These are phyloP conservation scores for Fusarium azukiicola DNA, from an alignment of 2,329 filamentous ascomycete genomes.

Conservation along the genomic window DNA sequence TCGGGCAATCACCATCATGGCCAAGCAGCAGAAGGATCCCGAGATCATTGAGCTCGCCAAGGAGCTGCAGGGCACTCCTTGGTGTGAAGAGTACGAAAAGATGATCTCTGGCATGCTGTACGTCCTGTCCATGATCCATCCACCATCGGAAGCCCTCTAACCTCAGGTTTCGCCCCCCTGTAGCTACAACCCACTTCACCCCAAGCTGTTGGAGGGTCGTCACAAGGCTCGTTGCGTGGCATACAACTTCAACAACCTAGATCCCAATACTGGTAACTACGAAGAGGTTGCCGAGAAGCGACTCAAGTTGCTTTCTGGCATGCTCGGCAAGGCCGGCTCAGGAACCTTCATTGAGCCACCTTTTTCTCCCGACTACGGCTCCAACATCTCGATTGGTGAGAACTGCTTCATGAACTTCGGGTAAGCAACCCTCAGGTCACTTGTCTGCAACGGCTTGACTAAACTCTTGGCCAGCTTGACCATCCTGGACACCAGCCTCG, in stretches of 20 bases:
- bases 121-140: background rate
- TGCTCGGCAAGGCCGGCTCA: conserved; percentile 47
- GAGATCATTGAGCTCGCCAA: conserved; percentile 51
- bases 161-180: background rate
- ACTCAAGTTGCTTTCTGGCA: conserved; percentile 32
- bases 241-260: conserved; percentile 52
- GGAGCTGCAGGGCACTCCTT: conserved; percentile 40
- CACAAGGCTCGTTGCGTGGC: conserved; percentile 45
- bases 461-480: conserved; percentile 64
- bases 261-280: conserved; percentile 45
- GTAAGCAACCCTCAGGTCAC: conserved; percentile 38
- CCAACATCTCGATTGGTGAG: conserved; percentile 81
- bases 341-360: conserved; percentile 80
- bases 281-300: conserved; percentile 32
- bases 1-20: conserved; percentile 36
- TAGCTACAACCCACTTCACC: conserved; percentile 49
- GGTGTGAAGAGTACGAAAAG: conserved; percentile 53
- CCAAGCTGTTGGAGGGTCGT: conserved; percentile 45
- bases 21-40: conserved; percentile 43
- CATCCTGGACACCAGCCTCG: conserved; percentile 87
- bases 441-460: background rate
- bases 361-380: conserved; percentile 82
- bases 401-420: conserved; percentile 81
- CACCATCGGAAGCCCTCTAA: background rate
- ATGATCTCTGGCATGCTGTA: conserved; percentile 56